Evolutionary conservation across 768 basidiomycete genomes (phyloP).

Genomic region (Termitomyces sp.): DNA sequence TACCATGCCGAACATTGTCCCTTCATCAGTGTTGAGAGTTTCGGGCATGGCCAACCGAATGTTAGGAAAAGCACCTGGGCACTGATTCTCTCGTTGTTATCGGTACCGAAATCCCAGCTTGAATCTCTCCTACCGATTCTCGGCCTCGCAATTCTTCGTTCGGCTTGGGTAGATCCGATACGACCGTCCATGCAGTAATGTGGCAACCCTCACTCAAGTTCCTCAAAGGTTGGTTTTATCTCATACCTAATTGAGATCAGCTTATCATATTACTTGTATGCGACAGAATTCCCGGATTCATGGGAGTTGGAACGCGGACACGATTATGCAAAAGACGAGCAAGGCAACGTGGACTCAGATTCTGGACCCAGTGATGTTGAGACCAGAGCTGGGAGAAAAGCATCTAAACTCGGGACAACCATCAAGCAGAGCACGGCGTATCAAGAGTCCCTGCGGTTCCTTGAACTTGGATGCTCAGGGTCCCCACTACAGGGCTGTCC

Average conservation of each 20-base stretch:
- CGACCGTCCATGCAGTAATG: conserved; percentile 59
- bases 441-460: conserved; percentile 70
- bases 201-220: conserved; percentile 69
- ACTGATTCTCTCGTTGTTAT: conserved; percentile 41
- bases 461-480: conserved; percentile 74
- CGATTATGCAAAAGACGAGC: conserved; percentile 22
- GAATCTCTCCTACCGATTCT: conserved; percentile 37
- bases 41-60: conserved; percentile 63
- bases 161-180: conserved; percentile 66
- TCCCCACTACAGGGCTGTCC: conserved; percentile 80
- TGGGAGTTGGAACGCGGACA: conserved; percentile 48
- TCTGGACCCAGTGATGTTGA: conserved; percentile 28
- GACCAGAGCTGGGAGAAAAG: conserved; percentile 20
- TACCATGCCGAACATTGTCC: conserved; percentile 37
- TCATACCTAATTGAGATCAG: neutral
- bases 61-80: conserved; percentile 72
- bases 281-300: conserved; percentile 52
- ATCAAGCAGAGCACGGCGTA: conserved; percentile 42
- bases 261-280: neutral
- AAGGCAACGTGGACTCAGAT: conserved; percentile 23
- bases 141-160: conserved; percentile 56
- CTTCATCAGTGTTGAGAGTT: conserved; percentile 36
- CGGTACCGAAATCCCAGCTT: conserved; percentile 32
- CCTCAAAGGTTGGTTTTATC: conserved; percentile 50
- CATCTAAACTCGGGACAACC: neutral